Percentiles rank a stretch among this genome's conserved stretches.
These are phyloP conservation scores for Colletotrichum sp. DNA, from an alignment of 2,329 filamentous ascomycete species.

Conservation along the genomic window DNA sequence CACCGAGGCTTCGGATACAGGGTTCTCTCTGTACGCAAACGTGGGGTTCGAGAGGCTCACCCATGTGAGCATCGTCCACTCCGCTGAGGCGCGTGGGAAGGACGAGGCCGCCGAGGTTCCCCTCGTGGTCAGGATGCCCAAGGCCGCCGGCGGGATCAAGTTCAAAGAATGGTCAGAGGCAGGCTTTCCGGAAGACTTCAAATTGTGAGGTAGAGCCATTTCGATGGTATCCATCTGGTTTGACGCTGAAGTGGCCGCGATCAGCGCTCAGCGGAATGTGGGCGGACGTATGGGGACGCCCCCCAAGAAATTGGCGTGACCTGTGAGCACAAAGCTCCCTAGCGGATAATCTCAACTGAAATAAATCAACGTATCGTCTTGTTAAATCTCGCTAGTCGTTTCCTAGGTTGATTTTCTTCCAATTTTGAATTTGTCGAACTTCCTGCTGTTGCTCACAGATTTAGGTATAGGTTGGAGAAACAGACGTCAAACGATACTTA, in stretches of 20 bases:
- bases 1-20: constrained; percentile 48
- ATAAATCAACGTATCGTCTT: neutral
- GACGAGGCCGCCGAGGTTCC: constrained; percentile 41
- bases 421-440: neutral
- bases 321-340: neutral
- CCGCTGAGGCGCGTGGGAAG: constrained; percentile 31
- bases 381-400: neutral
- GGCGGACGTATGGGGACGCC: neutral
- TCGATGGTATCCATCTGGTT: neutral
- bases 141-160: constrained; percentile 30
- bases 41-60: neutral
- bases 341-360: neutral
- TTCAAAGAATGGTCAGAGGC: constrained; percentile 36
- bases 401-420: neutral
- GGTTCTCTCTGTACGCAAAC: constrained; percentile 41
- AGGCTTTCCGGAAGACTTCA: neutral
- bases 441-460: neutral
- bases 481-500: neutral
- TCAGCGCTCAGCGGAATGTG: neutral
- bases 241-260: neutral
- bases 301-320: accelerated
- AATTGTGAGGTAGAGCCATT: neutral
- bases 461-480: accelerated
- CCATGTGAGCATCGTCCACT: neutral
- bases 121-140: constrained; percentile 45